These are phyloP conservation scores for Symmetrospora coprosmae DNA, from an alignment of 768 basidiomycete species.

Conservation along the genomic window DNA sequence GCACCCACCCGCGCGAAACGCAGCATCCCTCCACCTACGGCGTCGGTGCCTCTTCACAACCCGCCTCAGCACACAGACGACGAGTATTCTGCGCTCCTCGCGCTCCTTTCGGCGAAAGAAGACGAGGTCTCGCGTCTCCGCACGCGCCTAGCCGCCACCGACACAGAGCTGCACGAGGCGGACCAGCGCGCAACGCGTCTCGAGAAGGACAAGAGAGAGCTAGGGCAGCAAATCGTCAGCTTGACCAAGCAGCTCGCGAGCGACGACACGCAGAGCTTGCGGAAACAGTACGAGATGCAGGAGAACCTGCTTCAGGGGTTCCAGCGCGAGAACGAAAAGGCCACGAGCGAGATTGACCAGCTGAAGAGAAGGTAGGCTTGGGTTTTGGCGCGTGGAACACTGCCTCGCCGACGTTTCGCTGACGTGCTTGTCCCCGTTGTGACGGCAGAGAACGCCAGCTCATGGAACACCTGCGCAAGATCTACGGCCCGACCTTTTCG, in stretches of 20 bases:
- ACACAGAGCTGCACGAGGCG: no score
- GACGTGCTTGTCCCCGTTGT: neutral
- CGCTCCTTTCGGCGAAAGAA: no score
- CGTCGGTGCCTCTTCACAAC: no score
- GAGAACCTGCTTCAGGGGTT: conserved; percentile 16
- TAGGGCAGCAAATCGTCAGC: neutral
- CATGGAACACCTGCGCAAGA: conserved; percentile 14
- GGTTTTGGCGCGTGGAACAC: neutral
- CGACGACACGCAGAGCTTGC: no score
- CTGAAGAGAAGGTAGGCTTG: conserved; percentile 8
- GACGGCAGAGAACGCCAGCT: neutral
- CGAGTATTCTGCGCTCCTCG: no score
- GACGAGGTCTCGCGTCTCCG: no score
- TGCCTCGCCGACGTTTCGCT: neutral
- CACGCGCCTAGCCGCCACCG: no score
- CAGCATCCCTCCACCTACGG: neutral
- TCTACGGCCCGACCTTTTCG: conserved; percentile 10
- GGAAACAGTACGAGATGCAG: conserved; percentile 21
- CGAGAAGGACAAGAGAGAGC: neutral
- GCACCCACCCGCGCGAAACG: neutral
- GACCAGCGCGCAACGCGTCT: no score
- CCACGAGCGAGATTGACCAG: neutral
- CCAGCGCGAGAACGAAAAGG: conserved; percentile 21
- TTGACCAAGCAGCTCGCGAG: no score
- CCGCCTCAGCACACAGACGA: no score